Conservation (phyloP, 495 filamentous ascomycete species). For the Neurospora intermedia region DNA sequence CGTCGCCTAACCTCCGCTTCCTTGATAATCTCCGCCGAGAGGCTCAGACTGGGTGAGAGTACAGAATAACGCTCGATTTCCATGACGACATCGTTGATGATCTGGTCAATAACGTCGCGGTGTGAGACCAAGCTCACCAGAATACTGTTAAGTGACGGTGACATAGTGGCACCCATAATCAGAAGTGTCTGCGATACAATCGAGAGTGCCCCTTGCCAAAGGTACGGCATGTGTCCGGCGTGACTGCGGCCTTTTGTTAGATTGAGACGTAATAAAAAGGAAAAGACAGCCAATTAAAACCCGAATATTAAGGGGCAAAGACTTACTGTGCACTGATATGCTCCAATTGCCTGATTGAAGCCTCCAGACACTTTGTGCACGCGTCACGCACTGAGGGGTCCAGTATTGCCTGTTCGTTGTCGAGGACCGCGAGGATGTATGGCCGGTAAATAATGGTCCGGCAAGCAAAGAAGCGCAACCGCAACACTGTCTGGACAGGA, state of each 20-base stretch:
- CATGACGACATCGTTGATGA: conserved; percentile 62
- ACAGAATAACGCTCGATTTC: conserved; percentile 65
- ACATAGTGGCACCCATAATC: conserved; percentile 78
- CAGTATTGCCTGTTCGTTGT: conserved; percentile 60
- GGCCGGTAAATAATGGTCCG: conserved; percentile 77
- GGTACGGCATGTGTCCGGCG: conserved; percentile 76
- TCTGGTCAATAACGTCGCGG: conserved; percentile 52
- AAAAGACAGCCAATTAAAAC: conserved; percentile 9
- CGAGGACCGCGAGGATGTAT: conserved; percentile 68
- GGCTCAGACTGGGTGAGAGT: conserved; percentile 60
- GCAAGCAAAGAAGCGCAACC: conserved; percentile 73
- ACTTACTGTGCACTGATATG: conserved; percentile 65
- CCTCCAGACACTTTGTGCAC: conserved; percentile 73
- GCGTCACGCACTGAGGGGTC: conserved; percentile 63
- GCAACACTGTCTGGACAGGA: conserved; percentile 66
- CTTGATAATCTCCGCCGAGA: conserved; percentile 66
- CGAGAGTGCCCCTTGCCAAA: conserved; percentile 74
- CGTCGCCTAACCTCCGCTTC: conserved; percentile 63
- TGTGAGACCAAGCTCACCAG: conserved; percentile 48
- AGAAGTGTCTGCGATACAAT: conserved; percentile 72
- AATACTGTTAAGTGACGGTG: conserved; percentile 55
- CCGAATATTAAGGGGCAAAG: conserved; percentile 5
- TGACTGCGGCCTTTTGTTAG: conserved; percentile 47
- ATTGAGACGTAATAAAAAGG: conserved; percentile 17
- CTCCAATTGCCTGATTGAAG: conserved; percentile 68